phyloP scores from a whole-genome alignment of 257 asterid genomes.

The Jasminum sambac region DNA sequence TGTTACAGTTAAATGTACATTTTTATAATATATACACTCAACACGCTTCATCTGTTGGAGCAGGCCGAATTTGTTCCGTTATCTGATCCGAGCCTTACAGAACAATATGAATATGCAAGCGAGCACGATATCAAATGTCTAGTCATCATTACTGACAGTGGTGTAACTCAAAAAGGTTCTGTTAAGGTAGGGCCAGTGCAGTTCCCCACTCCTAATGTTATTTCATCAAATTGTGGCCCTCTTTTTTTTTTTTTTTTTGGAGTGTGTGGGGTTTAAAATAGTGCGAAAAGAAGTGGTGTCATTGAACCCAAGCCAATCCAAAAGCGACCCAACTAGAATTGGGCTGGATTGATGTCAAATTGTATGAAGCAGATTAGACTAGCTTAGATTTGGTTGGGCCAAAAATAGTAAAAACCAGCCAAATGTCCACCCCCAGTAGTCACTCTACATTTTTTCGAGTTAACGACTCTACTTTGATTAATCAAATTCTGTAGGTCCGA shows the following conservation, averaged over 20 bases:
- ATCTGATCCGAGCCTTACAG: constrained; percentile 89
- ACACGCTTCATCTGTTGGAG: constrained; percentile 17
- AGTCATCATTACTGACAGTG: constrained; percentile 76
- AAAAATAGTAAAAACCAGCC: no score
- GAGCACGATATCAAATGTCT: constrained; percentile 92
- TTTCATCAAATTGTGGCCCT: background rate
- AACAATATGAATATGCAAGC: constrained; percentile 94
- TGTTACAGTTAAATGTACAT: constrained; percentile 16
- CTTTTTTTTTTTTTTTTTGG: no score
- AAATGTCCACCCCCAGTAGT: no score
- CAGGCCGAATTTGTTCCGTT: constrained; percentile 92
- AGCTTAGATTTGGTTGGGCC: no score
- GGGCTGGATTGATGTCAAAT: no score
- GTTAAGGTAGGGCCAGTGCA: constrained; percentile 63
- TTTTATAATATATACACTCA: constrained; percentile 21
- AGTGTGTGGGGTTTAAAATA: no score
- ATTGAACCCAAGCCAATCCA: no score
- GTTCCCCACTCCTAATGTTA: constrained; percentile 8
- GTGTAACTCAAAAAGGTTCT: constrained; percentile 71
- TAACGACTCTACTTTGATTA: constrained; percentile 9
- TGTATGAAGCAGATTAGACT: no score
- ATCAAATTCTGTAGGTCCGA: constrained; percentile 56
- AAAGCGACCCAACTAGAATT: no score
- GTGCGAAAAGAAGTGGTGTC: no score
- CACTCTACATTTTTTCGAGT: background rate